Evolutionary conservation across 1,284 basidiomycete species (phyloP), one percentile per base, ranked within the genome.

Genomic region (Albatrellus sp.): DNA sequence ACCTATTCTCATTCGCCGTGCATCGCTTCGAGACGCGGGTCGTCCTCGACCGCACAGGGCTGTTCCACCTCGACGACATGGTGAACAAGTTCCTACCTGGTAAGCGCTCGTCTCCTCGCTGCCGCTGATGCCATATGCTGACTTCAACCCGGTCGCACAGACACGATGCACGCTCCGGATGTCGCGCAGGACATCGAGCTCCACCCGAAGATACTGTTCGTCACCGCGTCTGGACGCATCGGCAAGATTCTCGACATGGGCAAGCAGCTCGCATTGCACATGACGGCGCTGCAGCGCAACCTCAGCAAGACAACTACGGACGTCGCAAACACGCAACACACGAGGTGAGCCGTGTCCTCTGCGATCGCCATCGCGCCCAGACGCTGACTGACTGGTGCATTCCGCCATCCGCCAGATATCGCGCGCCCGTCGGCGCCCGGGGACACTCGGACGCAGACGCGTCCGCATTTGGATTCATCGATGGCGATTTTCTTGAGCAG

Each of bases 401-500:
- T 37, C 16, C 30, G 10, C 5, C 28, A 2, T 11, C 31, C 5
- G 29, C 3, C 37, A 89, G 84, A 48, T 88, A 75, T 61, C 74
- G 90, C 40, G 69, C 78, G 2, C 81, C 83, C 0, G 73, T 73
- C 45, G 72, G 67, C 43, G 64, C 62, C 38, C 55, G 70, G 53
- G 71, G 80, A 49, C 62, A 69, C 44, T 69, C 74, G 55, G 73
- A 78, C 57, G 64, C 72, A 43, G 73, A 84, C 48, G 52, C 61
- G 40, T 57, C 67, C 12, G 68, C 75, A 14, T 62, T 73, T 57
- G 91, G 91, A 2, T 92, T 96, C 68, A 68, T 96, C 24, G 91
- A 97, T 53, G 92, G 91, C 2, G 86, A 91, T 56, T 89, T 91
- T 54, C 60, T 93, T 24, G 86, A 91, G 59, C 64, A 68, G 28